Evolutionary conservation across 225 moss, liverwort and hornwort genomes (phyloP).

Genomic region (Ulota crispa): DNA sequence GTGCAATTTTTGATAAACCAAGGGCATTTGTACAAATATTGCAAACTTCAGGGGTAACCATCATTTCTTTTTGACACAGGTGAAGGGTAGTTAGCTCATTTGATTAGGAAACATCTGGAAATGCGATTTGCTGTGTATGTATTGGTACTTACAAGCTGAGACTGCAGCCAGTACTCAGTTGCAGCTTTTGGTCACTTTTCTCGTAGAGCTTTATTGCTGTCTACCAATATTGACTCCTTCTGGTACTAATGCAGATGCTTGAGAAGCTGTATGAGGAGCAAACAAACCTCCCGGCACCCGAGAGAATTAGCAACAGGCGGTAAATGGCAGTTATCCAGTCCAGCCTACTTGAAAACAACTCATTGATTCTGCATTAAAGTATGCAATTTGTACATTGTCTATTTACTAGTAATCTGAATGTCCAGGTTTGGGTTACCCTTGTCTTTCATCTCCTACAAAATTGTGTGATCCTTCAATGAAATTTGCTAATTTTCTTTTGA

Average conservation of each 20-base stretch:
- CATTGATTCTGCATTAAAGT: slow-evolving; percentile 7
- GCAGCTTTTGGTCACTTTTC: background rate
- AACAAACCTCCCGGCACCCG: slow-evolving; percentile 61
- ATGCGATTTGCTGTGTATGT: background rate
- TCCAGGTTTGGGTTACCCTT: background rate
- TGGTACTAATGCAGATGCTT: slow-evolving; percentile 44
- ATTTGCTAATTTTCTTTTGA: background rate
- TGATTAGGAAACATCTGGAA: background rate
- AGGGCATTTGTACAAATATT: too few species aligned
- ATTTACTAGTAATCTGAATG: slow-evolving; percentile 4
- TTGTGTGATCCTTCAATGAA: background rate
- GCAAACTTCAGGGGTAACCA: too few species aligned
- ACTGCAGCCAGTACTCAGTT: background rate
- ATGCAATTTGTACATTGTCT: slow-evolving; percentile 21
- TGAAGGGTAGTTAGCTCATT: background rate
- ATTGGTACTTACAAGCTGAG: background rate
- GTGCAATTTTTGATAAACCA: too few species aligned
- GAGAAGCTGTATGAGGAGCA: slow-evolving; percentile 70
- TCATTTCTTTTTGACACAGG: too few species aligned
- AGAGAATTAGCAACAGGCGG: slow-evolving; percentile 49
- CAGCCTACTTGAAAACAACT: background rate
- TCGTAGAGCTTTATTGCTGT: background rate
- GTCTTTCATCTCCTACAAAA: background rate
- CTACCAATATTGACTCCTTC: background rate
- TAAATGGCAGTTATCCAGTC: slow-evolving; percentile 12